A percentile compares a stretch with the other conserved stretches of the same genome.
These are phyloP conservation scores for Neltuma alba DNA, from an alignment of 306 rosid genomes.

Conservation along the genomic window DNA sequence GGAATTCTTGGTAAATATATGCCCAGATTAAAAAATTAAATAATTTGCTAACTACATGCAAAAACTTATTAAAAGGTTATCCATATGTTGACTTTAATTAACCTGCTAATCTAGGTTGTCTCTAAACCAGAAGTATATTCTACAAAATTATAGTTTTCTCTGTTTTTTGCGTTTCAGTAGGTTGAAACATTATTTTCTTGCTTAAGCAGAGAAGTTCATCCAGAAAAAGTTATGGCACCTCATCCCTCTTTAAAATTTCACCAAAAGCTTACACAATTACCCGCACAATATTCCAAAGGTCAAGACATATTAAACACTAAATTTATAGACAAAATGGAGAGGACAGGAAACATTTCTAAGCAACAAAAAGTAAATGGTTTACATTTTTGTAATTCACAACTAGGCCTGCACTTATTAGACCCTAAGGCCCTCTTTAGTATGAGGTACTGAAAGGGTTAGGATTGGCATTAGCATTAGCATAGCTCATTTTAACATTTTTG, in stretches of 20 bases:
- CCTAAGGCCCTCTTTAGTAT: too few relatives aligned
- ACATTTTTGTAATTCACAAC: constrained; percentile 1
- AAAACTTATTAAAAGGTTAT: neutral
- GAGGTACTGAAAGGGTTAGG: too few relatives aligned
- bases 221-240: neutral
- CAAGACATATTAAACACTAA: neutral
- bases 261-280: too few relatives aligned
- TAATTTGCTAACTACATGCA: neutral
- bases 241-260: neutral
- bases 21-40: neutral
- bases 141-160: neutral
- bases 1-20: too few relatives aligned
- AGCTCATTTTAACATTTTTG: too few relatives aligned
- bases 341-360: neutral
- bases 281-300: neutral
- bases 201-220: neutral
- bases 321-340: neutral
- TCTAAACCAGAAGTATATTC: neutral
- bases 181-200: neutral
- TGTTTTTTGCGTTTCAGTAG: neutral
- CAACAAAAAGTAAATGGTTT: neutral
- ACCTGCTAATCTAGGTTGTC: neutral
- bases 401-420: neutral
- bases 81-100: neutral
- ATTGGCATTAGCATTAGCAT: too few relatives aligned